These are phyloP conservation scores for Strigomonas galati DNA, from an alignment of 208 protist genomes.

Conservation along the genomic window DNA sequence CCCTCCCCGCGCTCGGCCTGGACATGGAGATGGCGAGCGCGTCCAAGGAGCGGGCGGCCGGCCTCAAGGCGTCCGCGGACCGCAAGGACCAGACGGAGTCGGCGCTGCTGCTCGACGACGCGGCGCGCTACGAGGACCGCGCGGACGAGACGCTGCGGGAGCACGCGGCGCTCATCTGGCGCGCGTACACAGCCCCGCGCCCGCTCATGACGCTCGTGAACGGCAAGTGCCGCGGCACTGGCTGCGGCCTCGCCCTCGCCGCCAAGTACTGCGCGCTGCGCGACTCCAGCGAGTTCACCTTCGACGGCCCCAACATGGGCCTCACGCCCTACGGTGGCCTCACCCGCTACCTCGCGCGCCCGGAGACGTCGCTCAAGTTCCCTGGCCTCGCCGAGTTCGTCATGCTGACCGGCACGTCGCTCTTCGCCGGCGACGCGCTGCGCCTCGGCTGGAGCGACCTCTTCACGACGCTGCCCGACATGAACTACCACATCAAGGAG, in stretches of 20 bases:
- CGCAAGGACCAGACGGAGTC: constrained; percentile 28
- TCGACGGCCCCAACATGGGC: constrained; percentile 78
- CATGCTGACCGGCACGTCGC: constrained; percentile 83
- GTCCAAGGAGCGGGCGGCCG: constrained; percentile 33
- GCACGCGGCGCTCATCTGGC: constrained; percentile 78
- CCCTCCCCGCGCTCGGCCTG: constrained; percentile 63
- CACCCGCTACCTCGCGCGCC: constrained; percentile 72
- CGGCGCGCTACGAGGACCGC: constrained; percentile 69
- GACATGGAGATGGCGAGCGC: constrained; percentile 60
- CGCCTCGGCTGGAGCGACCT: constrained; percentile 88
- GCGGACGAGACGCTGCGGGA: constrained; percentile 72
- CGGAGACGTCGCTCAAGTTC: constrained; percentile 87
- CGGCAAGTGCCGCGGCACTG: constrained; percentile 84
- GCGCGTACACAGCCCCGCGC: constrained; percentile 67
- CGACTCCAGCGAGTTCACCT: constrained; percentile 82
- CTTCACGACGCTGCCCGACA: constrained; percentile 82
- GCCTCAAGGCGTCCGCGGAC: constrained; percentile 9
- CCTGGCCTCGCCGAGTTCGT: constrained; percentile 90
- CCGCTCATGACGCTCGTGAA: constrained; percentile 88
- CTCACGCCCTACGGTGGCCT: constrained; percentile 84
- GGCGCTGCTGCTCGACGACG: constrained; percentile 57
- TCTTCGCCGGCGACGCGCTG: constrained; percentile 88
- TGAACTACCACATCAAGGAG: constrained; percentile 89
- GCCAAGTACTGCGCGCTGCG: constrained; percentile 85
- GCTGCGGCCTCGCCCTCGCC: constrained; percentile 77